Evolutionary conservation across 2,329 filamentous ascomycete species (phyloP), one percentile per base, ranked within the genome.

Genomic region (Colletotrichum lentis): DNA sequence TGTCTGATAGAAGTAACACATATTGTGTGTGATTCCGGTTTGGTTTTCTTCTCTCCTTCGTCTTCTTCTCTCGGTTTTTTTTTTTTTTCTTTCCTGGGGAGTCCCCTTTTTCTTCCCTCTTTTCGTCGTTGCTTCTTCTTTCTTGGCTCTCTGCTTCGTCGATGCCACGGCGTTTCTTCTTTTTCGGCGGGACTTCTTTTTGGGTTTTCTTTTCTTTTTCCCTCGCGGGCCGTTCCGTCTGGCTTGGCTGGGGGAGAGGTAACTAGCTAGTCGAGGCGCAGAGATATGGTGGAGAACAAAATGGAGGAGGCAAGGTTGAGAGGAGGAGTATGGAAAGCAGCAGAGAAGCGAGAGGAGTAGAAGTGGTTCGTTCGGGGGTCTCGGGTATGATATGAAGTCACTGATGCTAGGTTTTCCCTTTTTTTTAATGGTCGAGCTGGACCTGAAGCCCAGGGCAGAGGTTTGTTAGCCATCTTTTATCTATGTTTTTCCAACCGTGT

Each of bases 1-100:
- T 79, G 91, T 93, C 81, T 95, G 91, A 76, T 97, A 94, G 84
- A 94, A 98, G 85, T 96, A 97, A 84, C 95, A 97, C 95, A 98
- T 97, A 73, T 77, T 41, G 49, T 27, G 27, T 27, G 27, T 27
- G 27, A 7, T 27, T 27, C 27, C 27, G 27, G 27, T 5, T 27
- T 27, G 27, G 27, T 27, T 27, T 44, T 4, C 50, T 35, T 35
- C 37, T 63, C 43, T 54, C 39, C 11, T 41, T 14, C 56, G 20
- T 41, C 24, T 39, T 46, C 37, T 37, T 47, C 41, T 27, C 0
- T 52, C 22, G 53, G n/a, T n/a, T n/a, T n/a, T n/a, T n/a, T n/a
- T n/a, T n/a, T n/a, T n/a, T 31, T 22, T 60, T 31, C 16, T 44
- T 54, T 24, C 24, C n/a, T n/a, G n/a, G 37, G 37, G 20, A 14